Conservation (phyloP, 2,329 filamentous ascomycete genomes). For the Colletotrichum trifolii region DNA sequence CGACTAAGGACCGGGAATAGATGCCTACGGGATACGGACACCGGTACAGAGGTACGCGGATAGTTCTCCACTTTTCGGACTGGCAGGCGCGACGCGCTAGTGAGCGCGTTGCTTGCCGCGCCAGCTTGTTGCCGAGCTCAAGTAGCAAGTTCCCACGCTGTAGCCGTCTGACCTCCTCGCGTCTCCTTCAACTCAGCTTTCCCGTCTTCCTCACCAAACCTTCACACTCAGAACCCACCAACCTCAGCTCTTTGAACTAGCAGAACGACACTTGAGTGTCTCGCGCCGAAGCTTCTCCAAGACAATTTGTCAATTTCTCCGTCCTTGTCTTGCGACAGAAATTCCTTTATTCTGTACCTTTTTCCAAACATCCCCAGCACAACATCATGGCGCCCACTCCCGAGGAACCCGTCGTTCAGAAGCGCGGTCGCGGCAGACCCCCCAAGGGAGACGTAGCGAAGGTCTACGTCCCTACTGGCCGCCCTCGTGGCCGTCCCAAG, state of each 20-base stretch:
- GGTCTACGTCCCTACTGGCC: slow-evolving; percentile 52
- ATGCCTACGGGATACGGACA: too few relatives aligned
- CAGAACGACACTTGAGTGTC: too few relatives aligned
- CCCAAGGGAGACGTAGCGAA: slow-evolving; percentile 53
- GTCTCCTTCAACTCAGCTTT: neutral
- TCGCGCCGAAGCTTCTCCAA: too few relatives aligned
- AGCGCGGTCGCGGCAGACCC: slow-evolving; percentile 52
- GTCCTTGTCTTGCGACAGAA: neutral
- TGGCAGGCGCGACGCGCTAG: too few relatives aligned
- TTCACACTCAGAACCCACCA: slow-evolving; percentile 4
- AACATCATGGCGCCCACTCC: slow-evolving; percentile 37
- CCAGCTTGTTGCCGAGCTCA: too few relatives aligned
- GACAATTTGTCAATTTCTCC: neutral
- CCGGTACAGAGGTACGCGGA: too few relatives aligned
- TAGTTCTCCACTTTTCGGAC: too few relatives aligned
- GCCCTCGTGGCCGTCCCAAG: slow-evolving; percentile 60
- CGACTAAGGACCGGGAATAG: too few relatives aligned
- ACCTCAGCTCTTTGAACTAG: too few relatives aligned
- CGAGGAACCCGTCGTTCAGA: slow-evolving; percentile 36
- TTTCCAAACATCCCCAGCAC: neutral
- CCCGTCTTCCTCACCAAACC: neutral
- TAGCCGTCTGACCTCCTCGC: neutral
- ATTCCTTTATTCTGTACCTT: neutral
- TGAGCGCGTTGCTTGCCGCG: too few relatives aligned
- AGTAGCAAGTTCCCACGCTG: too few relatives aligned